Percentiles rank a stretch among this genome's conserved stretches.
These are phyloP conservation scores for Rhizoclosmatium hyalinum DNA, from an alignment of 371 early-diverging fungal species.

Conservation along the genomic window DNA sequence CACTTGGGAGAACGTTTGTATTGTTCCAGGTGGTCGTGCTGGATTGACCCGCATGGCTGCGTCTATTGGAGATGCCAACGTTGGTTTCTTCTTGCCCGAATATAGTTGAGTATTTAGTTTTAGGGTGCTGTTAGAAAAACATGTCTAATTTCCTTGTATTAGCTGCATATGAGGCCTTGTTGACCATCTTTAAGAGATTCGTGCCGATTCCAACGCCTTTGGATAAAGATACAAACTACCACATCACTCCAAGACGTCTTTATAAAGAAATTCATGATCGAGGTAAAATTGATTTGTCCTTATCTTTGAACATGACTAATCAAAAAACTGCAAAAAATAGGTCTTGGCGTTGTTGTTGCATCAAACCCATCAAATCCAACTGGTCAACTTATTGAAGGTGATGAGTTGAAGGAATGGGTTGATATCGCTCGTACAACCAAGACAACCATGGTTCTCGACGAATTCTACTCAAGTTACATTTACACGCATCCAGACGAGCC, in stretches of 20 bases:
- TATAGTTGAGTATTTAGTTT: constrained; percentile 58
- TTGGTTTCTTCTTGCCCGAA: constrained; percentile 63
- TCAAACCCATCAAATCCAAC: constrained; percentile 62
- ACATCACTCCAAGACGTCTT: constrained; percentile 51
- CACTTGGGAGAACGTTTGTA: constrained; percentile 60
- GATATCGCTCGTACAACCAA: constrained; percentile 47
- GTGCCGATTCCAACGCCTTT: constrained; percentile 61
- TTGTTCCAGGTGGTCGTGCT: constrained; percentile 65
- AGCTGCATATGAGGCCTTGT: constrained; percentile 39
- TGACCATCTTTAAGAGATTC: constrained; percentile 60
- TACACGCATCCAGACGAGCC: constrained; percentile 47
- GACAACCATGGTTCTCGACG: constrained; percentile 57
- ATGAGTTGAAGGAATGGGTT: constrained; percentile 49
- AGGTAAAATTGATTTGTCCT: constrained; percentile 11
- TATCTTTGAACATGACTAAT: not conserved
- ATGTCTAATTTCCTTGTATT: not conserved
- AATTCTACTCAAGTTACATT: constrained; percentile 61
- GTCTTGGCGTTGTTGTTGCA: constrained; percentile 54
- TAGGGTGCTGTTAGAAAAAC: not conserved
- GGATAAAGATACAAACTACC: constrained; percentile 50
- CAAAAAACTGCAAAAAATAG: not conserved
- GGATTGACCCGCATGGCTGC: constrained; percentile 61
- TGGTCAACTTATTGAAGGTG: constrained; percentile 54
- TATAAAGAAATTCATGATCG: constrained; percentile 53
- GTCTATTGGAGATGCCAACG: constrained; percentile 57